Conservation (phyloP, 73 alveolate genomes). For the Tetrahymena elliotti region DNA sequence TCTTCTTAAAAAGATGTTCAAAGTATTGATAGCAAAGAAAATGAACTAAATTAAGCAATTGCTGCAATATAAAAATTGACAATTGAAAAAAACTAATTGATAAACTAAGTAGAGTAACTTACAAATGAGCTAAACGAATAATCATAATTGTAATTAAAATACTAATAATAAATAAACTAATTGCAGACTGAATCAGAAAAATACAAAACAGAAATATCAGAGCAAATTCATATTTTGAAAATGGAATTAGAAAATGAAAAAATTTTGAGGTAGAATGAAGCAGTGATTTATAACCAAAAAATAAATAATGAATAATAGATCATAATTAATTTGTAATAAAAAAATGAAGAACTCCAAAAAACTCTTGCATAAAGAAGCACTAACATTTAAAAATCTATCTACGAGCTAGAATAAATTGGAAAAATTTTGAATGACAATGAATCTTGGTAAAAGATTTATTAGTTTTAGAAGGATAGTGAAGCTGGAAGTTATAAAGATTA, state of each 20-base stretch:
- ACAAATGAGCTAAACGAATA: background rate
- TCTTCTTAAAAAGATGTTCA: background rate
- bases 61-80: background rate
- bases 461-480: background rate
- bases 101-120: background rate
- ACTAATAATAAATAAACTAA: background rate
- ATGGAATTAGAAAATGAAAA: background rate
- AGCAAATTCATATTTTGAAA: background rate
- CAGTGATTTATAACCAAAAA: background rate
- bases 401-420: background rate
- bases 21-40: background rate
- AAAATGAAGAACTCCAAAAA: background rate
- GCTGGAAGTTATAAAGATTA: background rate
- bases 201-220: background rate
- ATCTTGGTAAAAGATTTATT: background rate
- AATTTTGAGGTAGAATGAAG: background rate
- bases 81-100: background rate
- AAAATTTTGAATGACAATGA: background rate
- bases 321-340: background rate
- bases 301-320: background rate
- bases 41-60: background rate
- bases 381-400: background rate
- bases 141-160: background rate
- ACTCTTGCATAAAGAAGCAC: background rate
- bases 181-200: background rate